Conservation (phyloP, 495 filamentous ascomycete species). For the Bombardia bombarda region DNA sequence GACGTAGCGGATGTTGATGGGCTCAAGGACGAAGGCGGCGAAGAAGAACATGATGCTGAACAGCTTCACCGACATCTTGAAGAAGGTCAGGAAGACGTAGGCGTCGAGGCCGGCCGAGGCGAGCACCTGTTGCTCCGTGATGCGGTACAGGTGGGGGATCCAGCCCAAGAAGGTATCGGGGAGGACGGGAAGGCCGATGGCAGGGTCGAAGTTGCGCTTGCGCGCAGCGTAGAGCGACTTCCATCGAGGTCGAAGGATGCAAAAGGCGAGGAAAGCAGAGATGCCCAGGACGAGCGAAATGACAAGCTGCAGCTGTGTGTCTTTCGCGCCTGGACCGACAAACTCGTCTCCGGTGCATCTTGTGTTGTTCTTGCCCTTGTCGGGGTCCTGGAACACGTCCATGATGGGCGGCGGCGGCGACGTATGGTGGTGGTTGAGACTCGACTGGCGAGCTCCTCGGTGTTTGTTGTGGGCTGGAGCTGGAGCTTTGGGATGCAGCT, state of each 20-base stretch:
- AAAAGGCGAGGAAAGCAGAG: constrained; percentile 46
- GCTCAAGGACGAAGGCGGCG: constrained; percentile 69
- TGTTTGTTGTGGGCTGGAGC: no score
- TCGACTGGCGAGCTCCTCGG: no score
- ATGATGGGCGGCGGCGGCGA: no score
- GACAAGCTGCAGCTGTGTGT: constrained; percentile 45
- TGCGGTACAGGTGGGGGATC: constrained; percentile 81
- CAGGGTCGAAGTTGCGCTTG: constrained; percentile 58
- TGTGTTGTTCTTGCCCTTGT: constrained; percentile 6
- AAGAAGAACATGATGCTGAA: constrained; percentile 72
- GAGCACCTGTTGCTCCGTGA: constrained; percentile 84
- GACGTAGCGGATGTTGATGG: constrained; percentile 65
- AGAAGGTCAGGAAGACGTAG: constrained; percentile 90
- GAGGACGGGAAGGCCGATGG: constrained; percentile 72
- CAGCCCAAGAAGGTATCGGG: constrained; percentile 87
- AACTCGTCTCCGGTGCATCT: constrained; percentile 23
- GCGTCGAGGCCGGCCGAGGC: constrained; percentile 90
- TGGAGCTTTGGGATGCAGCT: no score
- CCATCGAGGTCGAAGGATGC: constrained; percentile 83
- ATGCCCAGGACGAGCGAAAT: constrained; percentile 42
- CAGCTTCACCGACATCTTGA: constrained; percentile 86
- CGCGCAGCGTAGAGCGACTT: constrained; percentile 85
- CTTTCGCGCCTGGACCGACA: constrained; percentile 26
- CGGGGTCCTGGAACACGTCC: constrained; percentile 13
- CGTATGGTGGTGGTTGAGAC: no score